Conservation (phyloP, 192 early-diverging fungal species). For the Diversispora epigaea region DNA sequence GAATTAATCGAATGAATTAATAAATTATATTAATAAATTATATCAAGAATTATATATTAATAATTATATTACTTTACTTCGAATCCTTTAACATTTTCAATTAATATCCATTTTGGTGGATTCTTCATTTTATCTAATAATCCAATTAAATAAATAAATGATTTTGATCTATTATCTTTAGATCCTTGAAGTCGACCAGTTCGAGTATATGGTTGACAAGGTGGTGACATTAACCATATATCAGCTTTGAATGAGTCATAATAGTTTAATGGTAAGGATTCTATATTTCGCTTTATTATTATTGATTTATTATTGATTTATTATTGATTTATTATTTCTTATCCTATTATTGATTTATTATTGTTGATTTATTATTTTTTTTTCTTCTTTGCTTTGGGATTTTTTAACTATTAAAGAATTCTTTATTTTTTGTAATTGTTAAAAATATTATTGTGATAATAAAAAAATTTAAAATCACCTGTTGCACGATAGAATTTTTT, state of each 20-base stretch:
- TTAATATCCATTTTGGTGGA: constrained; percentile 62
- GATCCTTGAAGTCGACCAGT: constrained; percentile 71
- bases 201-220: constrained; percentile 80
- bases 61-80: constrained; percentile 44
- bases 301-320: neutral
- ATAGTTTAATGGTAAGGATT: constrained; percentile 56
- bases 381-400: too few relatives aligned
- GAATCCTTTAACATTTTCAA: constrained; percentile 85
- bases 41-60: too few relatives aligned
- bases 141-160: constrained; percentile 71
- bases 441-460: constrained; percentile 5
- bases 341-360: too few relatives aligned
- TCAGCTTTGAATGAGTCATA: constrained; percentile 65
- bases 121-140: constrained; percentile 57
- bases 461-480: neutral
- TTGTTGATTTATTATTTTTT: too few relatives aligned
- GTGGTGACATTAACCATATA: constrained; percentile 81
- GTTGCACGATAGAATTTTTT: constrained; percentile 35
- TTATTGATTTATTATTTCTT: too few relatives aligned
- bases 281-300: constrained; percentile 55
- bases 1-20: too few relatives aligned
- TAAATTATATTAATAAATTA: too few relatives aligned
- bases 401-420: too few relatives aligned
- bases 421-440: neutral
- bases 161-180: constrained; percentile 68